Base-by-base conservation (phyloP, 306 rosid species). In the Luffa acutangula region DNA sequence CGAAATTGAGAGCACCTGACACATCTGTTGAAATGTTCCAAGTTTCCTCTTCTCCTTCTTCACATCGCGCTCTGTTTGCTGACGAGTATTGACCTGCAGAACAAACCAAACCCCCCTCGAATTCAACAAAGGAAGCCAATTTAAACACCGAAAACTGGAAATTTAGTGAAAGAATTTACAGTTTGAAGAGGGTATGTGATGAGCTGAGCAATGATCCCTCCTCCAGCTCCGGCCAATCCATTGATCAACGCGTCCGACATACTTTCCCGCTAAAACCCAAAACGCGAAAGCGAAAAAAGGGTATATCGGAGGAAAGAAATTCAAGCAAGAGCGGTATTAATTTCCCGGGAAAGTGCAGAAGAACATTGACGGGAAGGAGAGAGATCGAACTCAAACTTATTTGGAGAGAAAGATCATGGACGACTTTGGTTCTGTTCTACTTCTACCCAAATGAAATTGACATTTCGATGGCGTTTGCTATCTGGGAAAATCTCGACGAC, bases 201-300 rank as follows among this genome's bases (percentile, higher is more conserved):
- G 81, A 95, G 93, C 85, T 95, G 97, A 41, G 99, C 97, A 63
- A 95, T 93, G 95, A 95, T 93, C 87, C 97, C 99, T 46, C 97
- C 99, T 17, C 97, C 97, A 75, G 97, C 99, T 70, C 99, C 99
- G 71, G 97, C 93, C 69, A 95, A 79, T 3, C 97, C 99, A 86
- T 93, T 95, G 90, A 95, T 95, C 94, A 93, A 81, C 65, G 97
- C 99, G 83, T 93, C 97, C 14, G 97, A 95, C 99, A 95, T 95
- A 52, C 77, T 84, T 71, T 80, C 79, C 67, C 49, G 53, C 77
- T 71, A 75, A 64, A 85, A 82, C 43, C 63, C 59, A 36, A 7
- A 1, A 34, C 53, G 41, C 6, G 18, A 75, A 53, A 36, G 14
- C 21, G 42, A 13, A 48, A 31, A 3, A 54, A 87, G 20, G 49